A percentile compares a stretch with the other conserved stretches of the same genome.
Conservation (phyloP, 129 eudicot genomes). For the Arctium lappa region DNA sequence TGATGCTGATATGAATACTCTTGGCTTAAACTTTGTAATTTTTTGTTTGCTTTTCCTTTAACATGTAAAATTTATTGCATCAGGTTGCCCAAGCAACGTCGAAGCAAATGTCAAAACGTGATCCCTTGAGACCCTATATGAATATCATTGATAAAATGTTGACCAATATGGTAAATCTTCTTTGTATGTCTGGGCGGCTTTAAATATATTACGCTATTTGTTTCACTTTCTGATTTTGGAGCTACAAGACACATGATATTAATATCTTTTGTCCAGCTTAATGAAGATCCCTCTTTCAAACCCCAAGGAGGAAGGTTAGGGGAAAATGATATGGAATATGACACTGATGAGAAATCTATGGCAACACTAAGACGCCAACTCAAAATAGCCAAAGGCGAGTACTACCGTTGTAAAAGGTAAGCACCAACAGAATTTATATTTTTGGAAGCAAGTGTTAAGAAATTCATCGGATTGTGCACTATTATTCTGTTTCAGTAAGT, state of each 20-base stretch:
- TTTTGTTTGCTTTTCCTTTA: constrained; percentile 14
- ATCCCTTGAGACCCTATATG: constrained; percentile 92
- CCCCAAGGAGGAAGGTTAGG: constrained; percentile 97
- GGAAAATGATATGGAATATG: constrained; percentile 98
- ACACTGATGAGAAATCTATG: constrained; percentile 81
- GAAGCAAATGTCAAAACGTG: constrained; percentile 93
- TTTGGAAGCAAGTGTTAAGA: background rate
- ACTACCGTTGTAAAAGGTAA: constrained; percentile 85
- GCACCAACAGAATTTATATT: background rate
- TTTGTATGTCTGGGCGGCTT: constrained; percentile 1
- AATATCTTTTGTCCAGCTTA: constrained; percentile 36
- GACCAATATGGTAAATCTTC: constrained; percentile 61
- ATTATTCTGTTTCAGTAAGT: background rate
- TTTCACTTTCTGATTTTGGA: background rate
- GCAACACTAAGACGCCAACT: constrained; percentile 86
- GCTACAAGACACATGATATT: background rate
- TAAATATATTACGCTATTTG: background rate
- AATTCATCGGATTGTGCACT: background rate
- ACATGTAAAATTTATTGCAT: constrained; percentile 15
- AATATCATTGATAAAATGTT: constrained; percentile 72
- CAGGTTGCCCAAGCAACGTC: constrained; percentile 98
- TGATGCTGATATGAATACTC: background rate
- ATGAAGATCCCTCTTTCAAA: constrained; percentile 85
- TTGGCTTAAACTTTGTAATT: background rate
- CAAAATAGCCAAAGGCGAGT: constrained; percentile 63